Conservation (phyloP, 768 basidiomycete species). For the Amanita exitialis region DNA sequence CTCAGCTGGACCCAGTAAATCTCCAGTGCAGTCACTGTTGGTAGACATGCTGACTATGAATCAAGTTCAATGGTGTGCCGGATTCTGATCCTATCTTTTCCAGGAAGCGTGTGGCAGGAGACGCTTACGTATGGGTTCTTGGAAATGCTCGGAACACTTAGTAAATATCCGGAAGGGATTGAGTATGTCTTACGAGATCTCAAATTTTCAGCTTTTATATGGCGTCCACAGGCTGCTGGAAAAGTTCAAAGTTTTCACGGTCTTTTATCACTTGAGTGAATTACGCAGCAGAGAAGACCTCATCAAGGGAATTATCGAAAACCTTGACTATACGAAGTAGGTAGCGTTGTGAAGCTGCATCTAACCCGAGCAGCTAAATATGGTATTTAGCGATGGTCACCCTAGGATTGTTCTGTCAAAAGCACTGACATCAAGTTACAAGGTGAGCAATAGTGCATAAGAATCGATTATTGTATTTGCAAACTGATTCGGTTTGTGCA, state of each 20-base stretch:
- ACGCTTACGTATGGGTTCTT: slow-evolving; percentile 89
- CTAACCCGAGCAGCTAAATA: slow-evolving; percentile 5
- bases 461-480: background rate
- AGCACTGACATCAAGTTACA: slow-evolving; percentile 88
- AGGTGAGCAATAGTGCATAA: slow-evolving; percentile 30
- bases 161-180: slow-evolving; percentile 81
- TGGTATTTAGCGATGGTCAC: slow-evolving; percentile 71
- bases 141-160: slow-evolving; percentile 89
- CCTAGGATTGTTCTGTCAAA: slow-evolving; percentile 89
- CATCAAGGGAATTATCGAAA: slow-evolving; percentile 84
- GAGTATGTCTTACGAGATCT: slow-evolving; percentile 43
- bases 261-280: slow-evolving; percentile 92
- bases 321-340: slow-evolving; percentile 84
- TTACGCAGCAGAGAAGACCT: slow-evolving; percentile 86
- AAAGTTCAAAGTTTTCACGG: slow-evolving; percentile 87
- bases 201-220: background rate
- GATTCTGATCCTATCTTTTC: slow-evolving; percentile 80
- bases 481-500: slow-evolving; percentile 17
- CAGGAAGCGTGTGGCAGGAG: slow-evolving; percentile 65
- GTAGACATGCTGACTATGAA: background rate
- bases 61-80: slow-evolving; percentile 60
- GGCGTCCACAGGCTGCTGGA: slow-evolving; percentile 65
- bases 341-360: slow-evolving; percentile 15
- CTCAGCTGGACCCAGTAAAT: slow-evolving; percentile 85
- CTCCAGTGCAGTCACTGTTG: background rate